Evolutionary conservation across 768 basidiomycete genomes (phyloP).

Genomic region (Panus rudis): DNA sequence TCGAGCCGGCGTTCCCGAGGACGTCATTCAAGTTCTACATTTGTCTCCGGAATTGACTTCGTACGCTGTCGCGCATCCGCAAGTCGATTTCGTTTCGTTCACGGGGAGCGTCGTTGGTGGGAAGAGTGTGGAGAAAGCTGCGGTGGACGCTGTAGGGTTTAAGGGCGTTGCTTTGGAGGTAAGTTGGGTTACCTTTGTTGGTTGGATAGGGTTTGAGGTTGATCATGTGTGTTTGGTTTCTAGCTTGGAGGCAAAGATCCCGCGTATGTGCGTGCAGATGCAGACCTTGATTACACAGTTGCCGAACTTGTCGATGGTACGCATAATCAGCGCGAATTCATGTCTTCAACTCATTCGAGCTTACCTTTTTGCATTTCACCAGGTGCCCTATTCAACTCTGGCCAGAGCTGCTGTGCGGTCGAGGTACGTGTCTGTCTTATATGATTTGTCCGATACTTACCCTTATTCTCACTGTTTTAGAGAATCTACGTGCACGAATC

Average conservation of each 20-base stretch:
- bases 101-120: constrained; percentile 86
- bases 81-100: constrained; percentile 80
- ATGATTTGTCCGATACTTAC: not conserved
- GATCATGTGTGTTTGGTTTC: constrained; percentile 5
- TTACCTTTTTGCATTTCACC: constrained; percentile 5
- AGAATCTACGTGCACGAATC: constrained; percentile 91
- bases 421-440: constrained; percentile 46
- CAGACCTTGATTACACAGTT: constrained; percentile 75
- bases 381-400: constrained; percentile 96
- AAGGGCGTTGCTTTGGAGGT: constrained; percentile 87
- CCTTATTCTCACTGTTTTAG: constrained; percentile 28
- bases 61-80: constrained; percentile 53
- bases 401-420: constrained; percentile 92
- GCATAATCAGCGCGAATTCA: too few relatives aligned
- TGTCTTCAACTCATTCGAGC: not conserved
- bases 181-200: not conserved
- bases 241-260: constrained; percentile 97
- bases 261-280: constrained; percentile 88
- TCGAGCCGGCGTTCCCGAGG: constrained; percentile 72
- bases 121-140: constrained; percentile 62
- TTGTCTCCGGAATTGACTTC: constrained; percentile 56
- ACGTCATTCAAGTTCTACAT: constrained; percentile 71
- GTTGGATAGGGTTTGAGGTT: not conserved
- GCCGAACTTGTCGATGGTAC: constrained; percentile 86
- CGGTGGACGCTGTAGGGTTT: constrained; percentile 60